Evolutionary conservation across 2,329 filamentous ascomycete species (phyloP).

Genomic region (Talaromyces amestolkiae): DNA sequence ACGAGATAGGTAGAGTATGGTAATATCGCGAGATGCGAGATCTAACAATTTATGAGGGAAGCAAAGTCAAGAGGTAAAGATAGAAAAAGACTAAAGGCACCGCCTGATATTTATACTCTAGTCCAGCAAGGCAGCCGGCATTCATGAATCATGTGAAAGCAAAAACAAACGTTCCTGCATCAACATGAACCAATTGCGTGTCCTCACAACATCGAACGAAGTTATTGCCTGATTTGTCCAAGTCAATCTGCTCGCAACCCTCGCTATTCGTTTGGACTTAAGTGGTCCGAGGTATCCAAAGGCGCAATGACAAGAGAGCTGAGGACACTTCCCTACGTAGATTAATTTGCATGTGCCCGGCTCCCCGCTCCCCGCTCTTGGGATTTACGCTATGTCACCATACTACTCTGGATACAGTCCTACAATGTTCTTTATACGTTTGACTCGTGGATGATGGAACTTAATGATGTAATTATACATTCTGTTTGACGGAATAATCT

Average conservation of each 20-base stretch:
- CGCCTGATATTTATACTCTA: neutral
- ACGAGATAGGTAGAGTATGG: neutral
- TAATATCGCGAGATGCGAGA: neutral
- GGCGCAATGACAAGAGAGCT: neutral
- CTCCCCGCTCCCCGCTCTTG: neutral
- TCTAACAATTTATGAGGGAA: neutral
- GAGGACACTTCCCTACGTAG: neutral
- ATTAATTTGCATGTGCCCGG: slow-evolving; percentile 4
- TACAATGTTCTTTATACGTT: neutral
- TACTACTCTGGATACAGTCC: neutral
- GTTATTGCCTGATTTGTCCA: neutral
- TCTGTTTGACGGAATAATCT: neutral
- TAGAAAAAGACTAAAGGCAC: neutral
- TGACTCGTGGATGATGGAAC: neutral
- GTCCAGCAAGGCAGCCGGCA: neutral
- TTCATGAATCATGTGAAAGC: slow-evolving; percentile 2
- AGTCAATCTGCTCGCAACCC: neutral
- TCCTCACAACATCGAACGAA: neutral
- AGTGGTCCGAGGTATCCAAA: neutral
- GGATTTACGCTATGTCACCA: neutral
- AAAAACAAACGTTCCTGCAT: slow-evolving; percentile 3
- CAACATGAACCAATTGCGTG: neutral
- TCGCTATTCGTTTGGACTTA: no score
- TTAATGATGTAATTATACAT: neutral
- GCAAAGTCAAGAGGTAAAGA: neutral